Conservation (phyloP, 2,329 filamentous ascomycete genomes). For the Pseudogymnoascus sp. region DNA sequence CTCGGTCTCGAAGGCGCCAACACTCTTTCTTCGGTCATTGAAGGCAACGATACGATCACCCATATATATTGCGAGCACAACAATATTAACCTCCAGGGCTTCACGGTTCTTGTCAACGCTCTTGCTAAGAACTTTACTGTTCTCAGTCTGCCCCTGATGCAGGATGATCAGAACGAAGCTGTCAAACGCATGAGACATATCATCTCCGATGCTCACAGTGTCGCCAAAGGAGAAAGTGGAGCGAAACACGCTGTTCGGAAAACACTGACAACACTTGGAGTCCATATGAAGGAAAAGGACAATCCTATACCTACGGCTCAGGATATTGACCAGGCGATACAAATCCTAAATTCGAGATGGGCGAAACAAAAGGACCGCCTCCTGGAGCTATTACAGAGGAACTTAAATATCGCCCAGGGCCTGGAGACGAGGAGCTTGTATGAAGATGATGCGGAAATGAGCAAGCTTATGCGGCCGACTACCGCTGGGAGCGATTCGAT, state of each 20-base stretch:
- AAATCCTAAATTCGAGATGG: conserved; percentile 26
- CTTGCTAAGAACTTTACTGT: conserved; percentile 59
- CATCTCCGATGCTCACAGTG: conserved; percentile 22
- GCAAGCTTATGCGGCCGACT: conserved; percentile 24
- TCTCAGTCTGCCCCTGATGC: conserved; percentile 55
- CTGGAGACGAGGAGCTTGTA: conserved; percentile 13
- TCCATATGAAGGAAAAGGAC: conserved; percentile 20
- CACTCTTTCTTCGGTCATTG: conserved; percentile 60
- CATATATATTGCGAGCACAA: conserved; percentile 68
- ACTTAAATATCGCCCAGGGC: conserved; percentile 25
- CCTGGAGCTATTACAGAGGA: conserved; percentile 26
- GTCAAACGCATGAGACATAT: conserved; percentile 42
- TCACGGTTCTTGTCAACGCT: conserved; percentile 61
- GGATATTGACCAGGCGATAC: conserved; percentile 27
- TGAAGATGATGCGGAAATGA: conserved; percentile 17
- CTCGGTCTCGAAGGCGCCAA: conserved; percentile 63
- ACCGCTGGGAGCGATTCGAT: conserved; percentile 26
- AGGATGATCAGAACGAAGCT: conserved; percentile 52
- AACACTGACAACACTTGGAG: conserved; percentile 24
- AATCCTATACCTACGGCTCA: conserved; percentile 25
- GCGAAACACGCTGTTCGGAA: conserved; percentile 25
- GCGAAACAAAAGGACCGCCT: conserved; percentile 25
- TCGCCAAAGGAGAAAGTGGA: conserved; percentile 16
- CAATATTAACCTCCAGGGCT: conserved; percentile 62
- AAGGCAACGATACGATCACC: conserved; percentile 53